These are phyloP conservation scores for Osmanthus fragrans DNA, from an alignment of 257 asterid genomes.

Conservation along the genomic window DNA sequence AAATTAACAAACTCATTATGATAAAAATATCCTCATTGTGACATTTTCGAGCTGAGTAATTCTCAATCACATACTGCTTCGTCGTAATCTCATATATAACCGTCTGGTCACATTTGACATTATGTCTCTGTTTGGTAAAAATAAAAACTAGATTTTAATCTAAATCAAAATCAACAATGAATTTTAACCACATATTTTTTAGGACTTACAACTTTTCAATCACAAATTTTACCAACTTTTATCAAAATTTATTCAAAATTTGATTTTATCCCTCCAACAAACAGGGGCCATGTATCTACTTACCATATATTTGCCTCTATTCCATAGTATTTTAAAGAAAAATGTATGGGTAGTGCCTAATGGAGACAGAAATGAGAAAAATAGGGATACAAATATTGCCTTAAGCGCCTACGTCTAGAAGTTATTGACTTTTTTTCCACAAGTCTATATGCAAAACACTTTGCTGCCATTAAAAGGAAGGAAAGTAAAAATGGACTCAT, in stretches of 20 bases:
- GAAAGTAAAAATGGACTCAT: slow-evolving; percentile 25
- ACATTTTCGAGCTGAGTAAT: neutral
- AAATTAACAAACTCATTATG: neutral
- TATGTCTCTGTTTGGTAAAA: too few species aligned
- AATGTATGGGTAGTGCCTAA: slow-evolving; percentile 5
- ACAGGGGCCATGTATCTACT: neutral
- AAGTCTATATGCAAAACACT: neutral
- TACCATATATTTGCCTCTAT: neutral
- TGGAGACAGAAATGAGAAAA: neutral
- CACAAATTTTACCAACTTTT: too few species aligned
- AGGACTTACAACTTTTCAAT: too few species aligned
- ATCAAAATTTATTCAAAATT: too few species aligned
- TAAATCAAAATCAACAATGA: too few species aligned
- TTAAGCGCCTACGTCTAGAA: slow-evolving; percentile 55
- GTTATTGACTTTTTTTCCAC: slow-evolving; percentile 43
- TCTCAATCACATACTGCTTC: neutral
- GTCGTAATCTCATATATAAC: neutral
- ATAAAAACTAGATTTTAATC: too few species aligned
- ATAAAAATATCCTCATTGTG: neutral
- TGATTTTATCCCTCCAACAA: too few species aligned
- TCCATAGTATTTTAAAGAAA: neutral
- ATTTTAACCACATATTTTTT: too few species aligned
- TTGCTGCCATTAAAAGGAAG: slow-evolving; percentile 35
- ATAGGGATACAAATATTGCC: neutral
- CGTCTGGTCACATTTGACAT: neutral